Evolutionary conservation across 148 eudicot genomes (phyloP), one percentile per base, ranked within the genome.

Genomic region (Agrostemma githago): DNA sequence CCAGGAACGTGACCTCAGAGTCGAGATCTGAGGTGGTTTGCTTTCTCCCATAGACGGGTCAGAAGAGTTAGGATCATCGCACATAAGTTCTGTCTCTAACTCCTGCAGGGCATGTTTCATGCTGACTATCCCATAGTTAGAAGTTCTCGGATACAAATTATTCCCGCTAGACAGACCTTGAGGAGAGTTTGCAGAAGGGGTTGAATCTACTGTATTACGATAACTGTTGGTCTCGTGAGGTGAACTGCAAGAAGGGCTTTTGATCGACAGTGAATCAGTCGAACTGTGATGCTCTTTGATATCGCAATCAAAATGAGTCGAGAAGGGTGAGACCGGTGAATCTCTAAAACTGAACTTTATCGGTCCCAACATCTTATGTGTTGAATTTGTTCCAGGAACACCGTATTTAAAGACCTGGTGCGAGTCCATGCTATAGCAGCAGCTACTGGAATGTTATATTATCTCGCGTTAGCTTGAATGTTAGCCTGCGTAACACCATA

Each of bases 41-140:
- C 65, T 85, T 72, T 82, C 88, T 48, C 83, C 88, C 58, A 76
- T 48, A 48, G 75, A 74, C 7, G 82, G 80, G 62, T 72, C 64
- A 20, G 80, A 68, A 1, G 68, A 77, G 15, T 76, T 76, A 43
- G 68, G 79, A 72, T 78, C 86, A 14, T 81, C 83, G 5, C 77
- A 88, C 97, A 93, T 91, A 21, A 93, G 89, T 67, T 82, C 95
- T 6, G 79, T 86, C 73, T 93, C 98, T 51, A 93, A 72, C 71
- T 93, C 85, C 71, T 78, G 82, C 77, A 93, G 76, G 20, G 86
- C 82, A 74, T 83, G 64, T 51, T 78, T 77, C n/a, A 85, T 78
- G 65, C 82, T 79, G 20, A 71, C 84, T 48, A 71, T 83, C 42
- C 77, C 82, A 66, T 69, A 40, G 57, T 68, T 79, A 72, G 77